Evolutionary conservation across 805 yeast genomes (phyloP), one percentile per base, ranked within the genome.

Genomic region (Metschnikowia baotianmanensis): DNA sequence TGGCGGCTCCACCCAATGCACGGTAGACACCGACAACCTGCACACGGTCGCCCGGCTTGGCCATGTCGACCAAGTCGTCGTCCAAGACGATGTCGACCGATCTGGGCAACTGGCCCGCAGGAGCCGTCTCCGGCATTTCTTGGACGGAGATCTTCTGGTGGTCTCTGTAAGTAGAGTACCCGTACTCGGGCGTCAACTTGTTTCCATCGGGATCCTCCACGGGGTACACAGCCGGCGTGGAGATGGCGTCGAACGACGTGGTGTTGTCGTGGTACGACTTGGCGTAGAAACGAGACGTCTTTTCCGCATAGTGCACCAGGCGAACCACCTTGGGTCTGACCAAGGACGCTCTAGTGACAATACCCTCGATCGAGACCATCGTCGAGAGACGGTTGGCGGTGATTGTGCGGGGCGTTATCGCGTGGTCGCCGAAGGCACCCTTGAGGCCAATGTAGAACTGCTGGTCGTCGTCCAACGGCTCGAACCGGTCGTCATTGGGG

Each of bases 71-170:
- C 48, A 93, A 72, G 59, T 93, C 99, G 56, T 90, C 97, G 61
- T 91, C 96, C 55, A 93, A 67, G n/a, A 91, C 78, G 18, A 91
- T 84, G 57, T 93, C 99, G 25, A 93, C 76, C 2, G 96, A 82
- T 55, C 98, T 75, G 25, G 99, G 99, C 48, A 93, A 72, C 66
- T 91, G 98, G 42, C 99, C 99, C 0, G 98, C 95, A 12, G 98
- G 99, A 1, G 98, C 96, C 48, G 83, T 74, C 67, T 93, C 98
- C 1, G 99, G 98, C 87, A 93, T 86, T 67, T 93, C 99, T 63
- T 93, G 99, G 26, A 93, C 83, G 0, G 96, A 79, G 26, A 93
- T 76, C 28, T 88, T 84, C 65, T 93, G 99, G 61, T 91, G 96
- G 64, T 93, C 99, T 53, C 91, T 75, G 61, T 87, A 93, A 21